Evolutionary conservation across 1,284 basidiomycete species (phyloP), one percentile per base, ranked within the genome.

Genomic region (Tremellales sp.): DNA sequence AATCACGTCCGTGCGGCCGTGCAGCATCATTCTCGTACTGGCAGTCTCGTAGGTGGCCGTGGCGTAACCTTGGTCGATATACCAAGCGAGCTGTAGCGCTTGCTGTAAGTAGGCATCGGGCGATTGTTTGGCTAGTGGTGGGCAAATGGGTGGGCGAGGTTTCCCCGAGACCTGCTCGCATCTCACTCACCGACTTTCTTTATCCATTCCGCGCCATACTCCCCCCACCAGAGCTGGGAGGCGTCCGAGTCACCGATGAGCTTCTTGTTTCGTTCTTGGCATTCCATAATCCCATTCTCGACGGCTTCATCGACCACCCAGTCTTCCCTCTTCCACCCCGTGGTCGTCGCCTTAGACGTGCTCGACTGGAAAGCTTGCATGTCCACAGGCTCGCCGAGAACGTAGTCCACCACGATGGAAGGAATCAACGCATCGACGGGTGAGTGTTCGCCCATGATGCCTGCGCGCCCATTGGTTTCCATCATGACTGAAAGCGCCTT

Each of bases 1-100:
- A 45, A 97, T 86, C 1, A 90, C 92, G 65, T 98, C 94, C 1
- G 94, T 97, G 12, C 94, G 81, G 7, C 91, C 94, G 61, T 86
- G 84, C 56, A 85, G 77, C 76, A 94, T 95, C 60, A 87, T 78
- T n/a, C 92, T 80, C 2, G 94, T 97, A 24, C 92, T 80, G 0
- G 86, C 89, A 0, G 93, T 97, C 75, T 98, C 93, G 70, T 98
- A 97, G 5, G 90, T 94, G 3, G 93, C 88, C 2, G 87, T 87
- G 61, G 89, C 85, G 54, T 78, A 75, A 12, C 83, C 83, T 50
- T 85, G 86, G 31, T 83, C 82, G 58, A 80, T 81, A 73, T 86
- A 89, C 81, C 87, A 97, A 5, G 93, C 93, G 9, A 97, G 80
- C 71, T 97, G 94, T 21, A 97, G 77, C 1, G 84, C 90, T 81